Evolutionary conservation across 495 filamentous ascomycete species (phyloP).

Genomic region (Lasiosphaeria ovina): DNA sequence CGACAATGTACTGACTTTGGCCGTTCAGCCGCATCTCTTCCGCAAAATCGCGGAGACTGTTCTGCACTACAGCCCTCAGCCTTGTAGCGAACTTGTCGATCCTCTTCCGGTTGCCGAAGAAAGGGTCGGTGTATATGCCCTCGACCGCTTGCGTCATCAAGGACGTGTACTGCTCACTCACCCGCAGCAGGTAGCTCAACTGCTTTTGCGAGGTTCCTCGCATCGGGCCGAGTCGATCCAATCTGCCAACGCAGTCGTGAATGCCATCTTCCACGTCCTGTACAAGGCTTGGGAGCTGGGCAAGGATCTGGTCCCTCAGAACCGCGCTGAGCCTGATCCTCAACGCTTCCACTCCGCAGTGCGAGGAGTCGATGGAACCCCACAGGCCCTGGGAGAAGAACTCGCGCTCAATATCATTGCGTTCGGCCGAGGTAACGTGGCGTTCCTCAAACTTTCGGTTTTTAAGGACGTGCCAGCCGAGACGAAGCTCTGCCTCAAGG

Average conservation of each 20-base stretch:
- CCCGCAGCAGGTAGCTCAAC: constrained; percentile 48
- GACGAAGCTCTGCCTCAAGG: constrained; percentile 57
- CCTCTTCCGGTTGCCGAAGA: constrained; percentile 50
- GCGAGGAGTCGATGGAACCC: constrained; percentile 50
- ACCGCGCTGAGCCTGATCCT: constrained; percentile 55
- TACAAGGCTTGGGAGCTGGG: constrained; percentile 57
- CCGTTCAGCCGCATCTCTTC: constrained; percentile 44
- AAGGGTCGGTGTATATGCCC: constrained; percentile 55
- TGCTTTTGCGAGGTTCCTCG: constrained; percentile 51
- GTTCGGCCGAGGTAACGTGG: constrained; percentile 33
- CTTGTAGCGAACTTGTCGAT: constrained; percentile 45
- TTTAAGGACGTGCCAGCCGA: constrained; percentile 71
- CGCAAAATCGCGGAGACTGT: constrained; percentile 55
- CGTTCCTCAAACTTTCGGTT: constrained; percentile 57
- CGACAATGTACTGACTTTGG: no score
- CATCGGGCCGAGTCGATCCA: constrained; percentile 49
- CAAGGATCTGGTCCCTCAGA: constrained; percentile 53
- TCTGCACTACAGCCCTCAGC: constrained; percentile 59
- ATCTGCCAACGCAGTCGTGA: constrained; percentile 26
- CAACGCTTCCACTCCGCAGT: no score
- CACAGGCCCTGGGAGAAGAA: constrained; percentile 45
- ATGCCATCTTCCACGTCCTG: constrained; percentile 50
- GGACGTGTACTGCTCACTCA: constrained; percentile 50
- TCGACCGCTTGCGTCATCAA: constrained; percentile 52
- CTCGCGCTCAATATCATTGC: constrained; percentile 38